Evolutionary conservation across 352 stramenopile genomes (phyloP).

Genomic region (Phytopythium cucurbitacearum): DNA sequence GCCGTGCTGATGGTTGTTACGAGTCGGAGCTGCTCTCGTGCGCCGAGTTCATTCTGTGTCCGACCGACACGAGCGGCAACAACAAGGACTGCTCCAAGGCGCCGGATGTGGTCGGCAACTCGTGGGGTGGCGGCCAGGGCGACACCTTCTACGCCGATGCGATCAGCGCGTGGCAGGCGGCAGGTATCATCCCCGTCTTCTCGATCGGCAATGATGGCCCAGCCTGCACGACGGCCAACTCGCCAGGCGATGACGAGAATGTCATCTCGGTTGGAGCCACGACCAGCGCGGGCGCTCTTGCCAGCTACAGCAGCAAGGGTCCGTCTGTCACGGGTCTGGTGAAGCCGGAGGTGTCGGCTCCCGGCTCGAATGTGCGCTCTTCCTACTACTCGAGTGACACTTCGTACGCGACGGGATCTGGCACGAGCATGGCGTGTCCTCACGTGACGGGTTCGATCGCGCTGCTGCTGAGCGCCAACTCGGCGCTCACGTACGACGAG

Average conservation of each 20-base stretch:
- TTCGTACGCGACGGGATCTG: conserved; percentile 7
- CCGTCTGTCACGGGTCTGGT: conserved; percentile 8
- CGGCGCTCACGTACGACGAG: conserved; percentile 9
- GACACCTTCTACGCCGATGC: conserved; percentile 10
- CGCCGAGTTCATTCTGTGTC: conserved; percentile 27
- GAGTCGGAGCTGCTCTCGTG: conserved; percentile 28
- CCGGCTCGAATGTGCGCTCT: conserved; percentile 9
- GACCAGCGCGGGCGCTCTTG: conserved; percentile 8
- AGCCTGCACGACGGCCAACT: conserved; percentile 10
- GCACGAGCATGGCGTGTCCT: conserved; percentile 18
- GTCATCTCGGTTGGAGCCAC: conserved; percentile 26
- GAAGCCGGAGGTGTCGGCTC: conserved; percentile 17
- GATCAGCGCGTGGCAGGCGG: conserved; percentile 11
- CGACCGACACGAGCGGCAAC: conserved; percentile 6
- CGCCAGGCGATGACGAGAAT: conserved; percentile 15
- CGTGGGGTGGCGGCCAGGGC: conserved; percentile 12
- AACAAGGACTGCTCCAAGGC: conserved; percentile 17
- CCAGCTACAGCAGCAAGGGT: conserved; percentile 16
- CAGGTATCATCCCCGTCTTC: conserved; percentile 23
- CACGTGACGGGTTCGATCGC: conserved; percentile 15
- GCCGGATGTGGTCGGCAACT: conserved; percentile 19
- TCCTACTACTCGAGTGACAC: conserved; percentile 4
- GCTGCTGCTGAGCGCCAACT: conserved; percentile 11
- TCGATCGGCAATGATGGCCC: conserved; percentile 18
- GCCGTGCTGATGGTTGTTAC: conserved; percentile 18